phyloP scores from a whole-genome alignment of 306 rosid genomes.

The Notholithocarpus densiflorus region DNA sequence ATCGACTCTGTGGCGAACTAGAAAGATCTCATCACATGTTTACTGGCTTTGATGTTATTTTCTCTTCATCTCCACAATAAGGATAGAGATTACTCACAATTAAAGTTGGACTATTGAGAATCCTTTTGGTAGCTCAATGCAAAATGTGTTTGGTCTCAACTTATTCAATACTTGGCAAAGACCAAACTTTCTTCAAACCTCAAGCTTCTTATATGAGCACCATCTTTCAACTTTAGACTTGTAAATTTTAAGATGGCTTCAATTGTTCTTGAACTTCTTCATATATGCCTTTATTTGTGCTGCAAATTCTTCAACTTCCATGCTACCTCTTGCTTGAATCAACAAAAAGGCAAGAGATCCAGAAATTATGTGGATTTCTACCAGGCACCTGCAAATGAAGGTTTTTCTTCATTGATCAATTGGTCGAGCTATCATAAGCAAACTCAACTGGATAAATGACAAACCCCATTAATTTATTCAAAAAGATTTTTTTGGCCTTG shows the following conservation, averaged over 20 bases:
- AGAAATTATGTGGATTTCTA: not conserved
- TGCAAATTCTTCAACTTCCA: not conserved
- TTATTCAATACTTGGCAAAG: not conserved
- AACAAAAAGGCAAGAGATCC: not conserved
- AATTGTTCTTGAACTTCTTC: not conserved
- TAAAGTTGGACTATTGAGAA: not conserved
- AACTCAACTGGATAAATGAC: not conserved
- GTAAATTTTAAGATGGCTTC: not conserved
- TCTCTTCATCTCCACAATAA: not conserved
- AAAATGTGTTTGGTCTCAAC: not conserved
- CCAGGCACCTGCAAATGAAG: not conserved
- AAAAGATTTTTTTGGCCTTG: not conserved
- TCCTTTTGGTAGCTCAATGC: not conserved
- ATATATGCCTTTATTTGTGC: not conserved
- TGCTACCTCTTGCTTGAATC: not conserved
- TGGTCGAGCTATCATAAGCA: not conserved
- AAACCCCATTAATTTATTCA: not conserved
- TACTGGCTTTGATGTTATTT: not conserved
- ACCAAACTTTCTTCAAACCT: not conserved
- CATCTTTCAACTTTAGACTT: not conserved
- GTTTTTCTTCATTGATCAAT: not conserved
- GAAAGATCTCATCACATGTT: not conserved
- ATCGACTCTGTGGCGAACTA: not conserved
- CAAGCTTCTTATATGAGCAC: not conserved
- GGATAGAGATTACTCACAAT: not conserved